These are phyloP conservation scores for Hsuehochloa calcarea DNA, from an alignment of 176 grass and related monocot species.

Conservation along the genomic window DNA sequence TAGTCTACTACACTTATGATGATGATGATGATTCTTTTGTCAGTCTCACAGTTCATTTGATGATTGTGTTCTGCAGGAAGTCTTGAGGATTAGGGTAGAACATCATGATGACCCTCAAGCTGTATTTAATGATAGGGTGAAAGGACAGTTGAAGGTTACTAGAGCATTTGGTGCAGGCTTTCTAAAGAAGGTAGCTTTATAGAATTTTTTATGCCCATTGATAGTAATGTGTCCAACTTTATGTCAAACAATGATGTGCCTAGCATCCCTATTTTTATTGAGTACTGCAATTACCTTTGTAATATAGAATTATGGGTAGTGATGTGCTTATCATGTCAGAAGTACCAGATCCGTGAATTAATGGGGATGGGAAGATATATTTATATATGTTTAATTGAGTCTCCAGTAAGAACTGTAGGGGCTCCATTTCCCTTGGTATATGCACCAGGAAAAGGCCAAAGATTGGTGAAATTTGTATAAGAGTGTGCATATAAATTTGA, in stretches of 20 bases:
- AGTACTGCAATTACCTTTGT: background rate
- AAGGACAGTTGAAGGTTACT: conserved; percentile 89
- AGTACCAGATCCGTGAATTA: background rate
- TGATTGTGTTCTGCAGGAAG: conserved; percentile 53
- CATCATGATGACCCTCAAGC: conserved; percentile 84
- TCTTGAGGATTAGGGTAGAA: conserved; percentile 80
- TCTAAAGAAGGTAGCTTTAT: conserved; percentile 75
- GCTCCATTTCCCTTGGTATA: background rate
- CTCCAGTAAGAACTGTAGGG: background rate
- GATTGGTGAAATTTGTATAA: background rate
- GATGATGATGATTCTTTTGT: conserved; percentile 6
- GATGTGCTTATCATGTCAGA: conserved; percentile 9
- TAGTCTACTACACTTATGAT: conserved; percentile 2
- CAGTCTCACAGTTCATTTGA: conserved; percentile 22
- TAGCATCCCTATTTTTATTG: background rate
- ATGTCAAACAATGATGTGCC: background rate
- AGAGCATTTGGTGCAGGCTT: conserved; percentile 92
- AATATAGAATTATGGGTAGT: background rate
- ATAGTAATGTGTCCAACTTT: background rate
- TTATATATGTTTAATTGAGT: background rate
- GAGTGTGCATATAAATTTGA: background rate
- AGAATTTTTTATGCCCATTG: background rate
- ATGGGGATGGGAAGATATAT: background rate
- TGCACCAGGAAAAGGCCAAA: background rate
- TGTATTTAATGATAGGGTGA: conserved; percentile 88